These are phyloP conservation scores for Zea luxurians DNA, from an alignment of 176 grass and related monocot species.

Conservation along the genomic window DNA sequence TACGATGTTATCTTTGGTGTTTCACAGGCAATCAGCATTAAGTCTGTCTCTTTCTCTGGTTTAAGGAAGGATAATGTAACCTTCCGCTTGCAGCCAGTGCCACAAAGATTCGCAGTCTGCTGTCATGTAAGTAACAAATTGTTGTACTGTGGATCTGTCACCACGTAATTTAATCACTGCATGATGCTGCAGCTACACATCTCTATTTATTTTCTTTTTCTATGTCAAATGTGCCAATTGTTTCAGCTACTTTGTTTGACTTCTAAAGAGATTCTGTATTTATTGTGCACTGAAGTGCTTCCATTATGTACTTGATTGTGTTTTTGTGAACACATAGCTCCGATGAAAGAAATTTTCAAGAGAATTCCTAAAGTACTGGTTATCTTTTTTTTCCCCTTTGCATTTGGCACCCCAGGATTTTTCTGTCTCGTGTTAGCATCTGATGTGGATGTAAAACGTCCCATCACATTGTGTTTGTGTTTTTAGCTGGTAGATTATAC, in stretches of 20 bases:
- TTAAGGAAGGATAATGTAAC: conserved; percentile 48
- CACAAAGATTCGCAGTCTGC: conserved; percentile 39
- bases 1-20: neutral
- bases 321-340: neutral
- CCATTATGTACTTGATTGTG: neutral
- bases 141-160: neutral
- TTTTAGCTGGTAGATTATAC: conserved; percentile 3
- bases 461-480: neutral
- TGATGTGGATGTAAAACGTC: neutral
- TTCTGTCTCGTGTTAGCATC: neutral
- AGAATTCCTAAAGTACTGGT: neutral
- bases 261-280: neutral
- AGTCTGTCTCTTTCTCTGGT: conserved; percentile 44
- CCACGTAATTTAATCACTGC: neutral
- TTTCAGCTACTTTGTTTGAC: conserved; percentile 4
- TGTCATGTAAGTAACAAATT: conserved; percentile 55
- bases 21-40: conserved; percentile 53
- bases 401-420: neutral
- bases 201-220: neutral
- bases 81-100: conserved; percentile 37
- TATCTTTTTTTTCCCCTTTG: neutral
- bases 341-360: neutral
- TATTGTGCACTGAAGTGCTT: neutral
- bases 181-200: neutral
- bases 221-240: neutral